Evolutionary conservation across 169 alveolate genomes (phyloP).

Genomic region (Eimeria brunetti): DNA sequence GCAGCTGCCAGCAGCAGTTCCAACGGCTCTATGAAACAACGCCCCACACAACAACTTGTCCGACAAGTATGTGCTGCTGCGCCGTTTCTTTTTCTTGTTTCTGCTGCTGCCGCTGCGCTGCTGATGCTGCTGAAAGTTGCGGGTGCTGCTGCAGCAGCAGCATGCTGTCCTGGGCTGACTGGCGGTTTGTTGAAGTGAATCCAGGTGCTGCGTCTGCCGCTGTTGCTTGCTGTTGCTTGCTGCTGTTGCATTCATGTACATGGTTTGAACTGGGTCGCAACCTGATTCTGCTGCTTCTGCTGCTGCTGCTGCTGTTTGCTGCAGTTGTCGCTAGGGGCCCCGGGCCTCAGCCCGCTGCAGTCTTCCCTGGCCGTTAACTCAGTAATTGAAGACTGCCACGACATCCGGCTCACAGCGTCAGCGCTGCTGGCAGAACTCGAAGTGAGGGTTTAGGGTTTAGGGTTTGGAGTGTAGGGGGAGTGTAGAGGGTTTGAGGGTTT

Average conservation of each 20-base stretch:
- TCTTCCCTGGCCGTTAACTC: neutral
- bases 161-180: neutral
- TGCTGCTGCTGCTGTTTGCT: conserved; percentile 22
- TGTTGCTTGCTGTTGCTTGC: conserved; percentile 23
- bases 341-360: conserved; percentile 35
- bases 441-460: conserved; percentile 6
- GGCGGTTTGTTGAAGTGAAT: neutral
- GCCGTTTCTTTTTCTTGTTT: neutral
- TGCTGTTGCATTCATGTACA: neutral
- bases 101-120: conserved; percentile 6
- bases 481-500: neutral
- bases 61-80: conserved; percentile 7
- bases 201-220: neutral
- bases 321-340: conserved; percentile 32
- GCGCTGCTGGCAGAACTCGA: conserved; percentile 13
- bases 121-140: neutral
- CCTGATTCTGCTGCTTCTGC: conserved; percentile 12
- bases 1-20: neutral
- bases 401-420: conserved; percentile 9
- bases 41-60: neutral
- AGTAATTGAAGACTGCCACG: conserved; percentile 14
- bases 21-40: neutral
- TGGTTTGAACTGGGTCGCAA: neutral
- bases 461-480: neutral
- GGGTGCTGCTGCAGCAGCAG: neutral